These are phyloP conservation scores for Solanum boliviense DNA, from an alignment of 257 asterid genomes.

Conservation along the genomic window DNA sequence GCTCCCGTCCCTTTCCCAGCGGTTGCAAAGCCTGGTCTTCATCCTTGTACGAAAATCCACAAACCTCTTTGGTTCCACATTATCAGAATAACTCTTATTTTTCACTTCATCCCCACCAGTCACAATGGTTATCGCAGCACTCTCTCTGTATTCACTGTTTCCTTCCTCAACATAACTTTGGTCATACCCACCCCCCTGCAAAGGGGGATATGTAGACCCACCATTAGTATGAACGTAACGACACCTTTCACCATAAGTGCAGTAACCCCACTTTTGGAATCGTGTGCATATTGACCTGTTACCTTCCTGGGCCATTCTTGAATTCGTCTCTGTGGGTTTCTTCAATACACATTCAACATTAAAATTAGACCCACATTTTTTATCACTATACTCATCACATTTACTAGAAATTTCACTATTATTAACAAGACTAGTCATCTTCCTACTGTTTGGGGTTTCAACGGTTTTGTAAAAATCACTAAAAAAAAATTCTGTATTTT, in stretches of 20 bases:
- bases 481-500: neutral
- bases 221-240: constrained; percentile 19
- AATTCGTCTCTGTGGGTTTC: constrained; percentile 1
- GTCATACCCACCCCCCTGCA: neutral
- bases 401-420: neutral
- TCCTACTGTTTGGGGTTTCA: neutral
- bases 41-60: neutral
- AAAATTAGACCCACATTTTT: neutral
- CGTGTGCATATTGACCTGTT: constrained; percentile 18
- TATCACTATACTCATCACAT: neutral
- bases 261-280: constrained; percentile 23
- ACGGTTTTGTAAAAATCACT: neutral
- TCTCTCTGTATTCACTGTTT: neutral
- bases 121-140: constrained; percentile 1
- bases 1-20: constrained; percentile 23
- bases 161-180: constrained; percentile 4
- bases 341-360: neutral
- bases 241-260: constrained; percentile 27
- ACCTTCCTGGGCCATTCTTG: constrained; percentile 10
- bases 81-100: neutral
- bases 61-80: neutral
- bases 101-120: neutral
- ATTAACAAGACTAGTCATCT: neutral
- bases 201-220: neutral
- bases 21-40: constrained; percentile 30